Evolutionary conservation across 1,284 basidiomycete genomes (phyloP), one percentile per base, ranked within the genome.

Genomic region (Rhodotorula mucilaginosa): DNA sequence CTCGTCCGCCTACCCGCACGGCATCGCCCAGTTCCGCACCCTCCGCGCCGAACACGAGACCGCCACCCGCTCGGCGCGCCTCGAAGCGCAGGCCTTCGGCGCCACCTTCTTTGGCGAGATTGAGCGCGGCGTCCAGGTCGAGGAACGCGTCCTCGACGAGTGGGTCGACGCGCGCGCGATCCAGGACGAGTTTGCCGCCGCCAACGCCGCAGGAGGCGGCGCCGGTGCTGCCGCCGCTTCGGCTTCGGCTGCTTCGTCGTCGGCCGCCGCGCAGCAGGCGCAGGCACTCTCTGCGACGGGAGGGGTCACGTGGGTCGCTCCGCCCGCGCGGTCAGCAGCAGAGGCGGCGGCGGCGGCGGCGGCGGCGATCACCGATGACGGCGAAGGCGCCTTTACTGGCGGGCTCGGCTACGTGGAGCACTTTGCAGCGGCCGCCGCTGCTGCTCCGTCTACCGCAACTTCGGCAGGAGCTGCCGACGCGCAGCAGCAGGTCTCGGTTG

Each of bases 1-100:
- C 56, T 88, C 90, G 0, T 83, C 89, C 54, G 95, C 96, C 6
- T 99, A 99, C 81, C 84, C 85, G 7, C 83, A 84, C 26, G 89
- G 92, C 31, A 86, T 93, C n/a, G 85, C 87, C 19, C 92, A 97
- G 81, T 98, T 93, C 83, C 88, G 91, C 64, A 84, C 90, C 29
- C 85, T 98, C 51, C 89, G 93, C 65, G 89, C 92, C 34, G 89
- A 93, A 80, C 89, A 91, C 77, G 88, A 94, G 78, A 86, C 92
- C 68, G 87, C 92, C 4, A 88, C 87, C 44, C 84, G 86, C 6
- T 88, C 91, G 64, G 93, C 95, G 19, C 85, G 86, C 26, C 83
- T 89, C 76, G 93, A 98, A 82, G 94, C 94, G 18, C 85, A 90
- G 73, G 82, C 86, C 44, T 87, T 90, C 78, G 93, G 94, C 61